Base-by-base conservation (phyloP, 768 basidiomycete species). In the Hygrophoropsis aurantiaca region DNA sequence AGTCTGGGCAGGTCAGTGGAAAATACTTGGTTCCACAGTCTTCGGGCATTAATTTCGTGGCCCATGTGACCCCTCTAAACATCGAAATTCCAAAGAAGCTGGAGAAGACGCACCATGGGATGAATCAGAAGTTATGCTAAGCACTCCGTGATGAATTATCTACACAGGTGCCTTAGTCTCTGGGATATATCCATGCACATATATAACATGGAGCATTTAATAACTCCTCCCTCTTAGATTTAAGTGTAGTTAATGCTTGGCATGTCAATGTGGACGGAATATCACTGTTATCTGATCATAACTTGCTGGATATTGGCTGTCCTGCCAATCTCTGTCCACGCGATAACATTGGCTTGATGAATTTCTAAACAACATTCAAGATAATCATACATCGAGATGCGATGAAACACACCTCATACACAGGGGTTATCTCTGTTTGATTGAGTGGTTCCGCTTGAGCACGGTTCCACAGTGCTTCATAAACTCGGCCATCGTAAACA, bases 391-490 rank as follows among this genome's bases (percentile, higher is more conserved):
- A 11, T 20, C 19, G 16, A 25, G 34, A 11, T 15, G 4, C 39
- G n/a, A 44, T 46, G 5, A 19, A 16, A 38, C 52, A 42, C 36
- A 82, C 82, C 67, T 77, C 67, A 56, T 87, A 85, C 19, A 75
- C 83, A n/a, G 67, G 69, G 2, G 79, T 65, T 6, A 79, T 69
- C 26, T 77, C 74, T 0, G 61, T 65, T 49, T 66, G 59, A 57
- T 87, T 87, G 39, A 87, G 58, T 0, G 85, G 85, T 46, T 86
- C 83, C 3, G 59, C 57, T 54, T 83, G 76, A 5, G 73, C 82
- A 9, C 76, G 65, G 24, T 75, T 66, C 79, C 82, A 84, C 10
- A 89, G 60, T n/a, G 75, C 72, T 44, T 89, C 79, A 45, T 89
- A 90, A 11, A 81, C 85, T 11, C 70, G 75, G 2, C 87, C 87